Percentiles rank a stretch among this genome's conserved stretches.
These are phyloP conservation scores for Striga hermonthica DNA, from an alignment of 305 asterid genomes.

Conservation along the genomic window DNA sequence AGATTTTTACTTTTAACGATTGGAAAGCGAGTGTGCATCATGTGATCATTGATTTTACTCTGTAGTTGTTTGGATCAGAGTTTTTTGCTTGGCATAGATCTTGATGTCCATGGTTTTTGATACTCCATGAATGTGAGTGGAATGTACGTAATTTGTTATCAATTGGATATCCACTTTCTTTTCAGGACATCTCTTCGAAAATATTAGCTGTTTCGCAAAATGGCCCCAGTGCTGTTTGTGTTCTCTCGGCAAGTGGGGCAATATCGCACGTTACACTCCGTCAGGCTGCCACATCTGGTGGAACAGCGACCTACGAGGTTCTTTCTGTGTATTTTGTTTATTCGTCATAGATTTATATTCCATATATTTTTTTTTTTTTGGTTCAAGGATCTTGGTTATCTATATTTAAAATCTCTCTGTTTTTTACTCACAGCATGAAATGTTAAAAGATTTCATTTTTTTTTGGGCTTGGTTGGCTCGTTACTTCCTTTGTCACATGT, in stretches of 20 bases:
- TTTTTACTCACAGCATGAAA: not conserved
- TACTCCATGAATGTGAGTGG: conserved; percentile 2
- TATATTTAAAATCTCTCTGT: conserved; percentile 10
- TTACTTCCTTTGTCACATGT: conserved; percentile 11
- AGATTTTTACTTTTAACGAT: conserved; percentile 9
- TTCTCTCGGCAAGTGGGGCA: conserved; percentile 50
- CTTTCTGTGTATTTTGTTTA: not conserved
- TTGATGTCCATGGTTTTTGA: not conserved
- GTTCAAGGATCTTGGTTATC: conserved; percentile 4
- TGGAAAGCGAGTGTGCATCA: not conserved
- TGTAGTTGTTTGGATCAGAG: conserved; percentile 9
- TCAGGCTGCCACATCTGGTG: conserved; percentile 48
- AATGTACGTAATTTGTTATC: conserved; percentile 6
- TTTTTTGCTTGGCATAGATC: not conserved
- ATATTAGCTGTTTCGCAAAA: conserved; percentile 47
- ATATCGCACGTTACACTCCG: conserved; percentile 46
- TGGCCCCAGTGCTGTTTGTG: conserved; percentile 44
- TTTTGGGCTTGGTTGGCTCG: conserved; percentile 4
- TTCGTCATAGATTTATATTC: conserved; percentile 5
- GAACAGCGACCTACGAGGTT: conserved; percentile 53
- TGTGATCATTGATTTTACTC: not conserved
- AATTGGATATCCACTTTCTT: conserved; percentile 2
- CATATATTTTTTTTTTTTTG: not conserved
- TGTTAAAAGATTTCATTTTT: conserved; percentile 24
- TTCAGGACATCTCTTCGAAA: conserved; percentile 52